These are phyloP conservation scores for Pseudonectria foliicola DNA, from an alignment of 2,329 filamentous ascomycete species.

Conservation along the genomic window DNA sequence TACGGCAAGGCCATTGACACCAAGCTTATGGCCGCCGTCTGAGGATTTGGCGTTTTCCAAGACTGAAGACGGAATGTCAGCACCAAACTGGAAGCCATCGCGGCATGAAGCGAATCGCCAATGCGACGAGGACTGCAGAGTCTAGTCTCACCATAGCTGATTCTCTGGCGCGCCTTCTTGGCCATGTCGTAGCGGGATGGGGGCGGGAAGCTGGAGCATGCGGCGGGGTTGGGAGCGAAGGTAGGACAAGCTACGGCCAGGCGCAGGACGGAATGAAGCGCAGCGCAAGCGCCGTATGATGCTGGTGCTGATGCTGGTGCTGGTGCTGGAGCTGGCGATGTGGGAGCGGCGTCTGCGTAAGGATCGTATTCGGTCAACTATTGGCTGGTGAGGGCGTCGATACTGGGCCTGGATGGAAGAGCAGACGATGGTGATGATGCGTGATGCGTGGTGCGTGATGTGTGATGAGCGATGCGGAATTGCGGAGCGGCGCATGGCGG, in stretches of 20 bases:
- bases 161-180: constrained; percentile 62
- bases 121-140: background rate
- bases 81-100: background rate
- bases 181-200: constrained; percentile 41
- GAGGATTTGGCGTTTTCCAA: constrained; percentile 53
- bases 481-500: constrained; percentile 15
- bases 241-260: constrained; percentile 12
- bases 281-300: background rate
- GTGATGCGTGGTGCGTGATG: constrained; percentile 18
- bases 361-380: no score
- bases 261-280: constrained; percentile 8
- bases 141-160: constrained; percentile 56
- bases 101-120: constrained; percentile 6
- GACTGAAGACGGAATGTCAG: constrained; percentile 31
- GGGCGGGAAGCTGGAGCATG: constrained; percentile 12
- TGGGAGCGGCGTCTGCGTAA: no score
- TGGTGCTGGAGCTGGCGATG: background rate
- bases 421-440: constrained; percentile 13
- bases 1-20: constrained; percentile 89
- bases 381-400: no score
- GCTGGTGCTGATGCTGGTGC: background rate
- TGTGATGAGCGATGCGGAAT: constrained; percentile 17
- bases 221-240: constrained; percentile 8
- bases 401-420: no score
- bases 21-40: constrained; percentile 77